phyloP scores from a whole-genome alignment of 352 stramenopile species.

The Pythium utonaiense region DNA sequence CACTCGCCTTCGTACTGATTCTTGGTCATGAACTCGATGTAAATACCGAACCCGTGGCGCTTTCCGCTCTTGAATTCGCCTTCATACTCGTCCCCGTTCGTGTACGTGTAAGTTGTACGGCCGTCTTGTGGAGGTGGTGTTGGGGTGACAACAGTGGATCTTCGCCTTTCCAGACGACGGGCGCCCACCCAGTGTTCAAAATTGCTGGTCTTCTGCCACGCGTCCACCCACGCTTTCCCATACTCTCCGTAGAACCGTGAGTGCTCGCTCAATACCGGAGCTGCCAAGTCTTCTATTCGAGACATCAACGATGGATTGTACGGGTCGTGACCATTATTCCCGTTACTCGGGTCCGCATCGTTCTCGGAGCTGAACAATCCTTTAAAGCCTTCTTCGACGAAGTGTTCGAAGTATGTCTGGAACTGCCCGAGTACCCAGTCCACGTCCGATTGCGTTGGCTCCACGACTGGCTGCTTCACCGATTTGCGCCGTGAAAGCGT shows the following conservation, averaged over 20 bases:
- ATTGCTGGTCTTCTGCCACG: constrained; percentile 65
- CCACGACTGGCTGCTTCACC: constrained; percentile 5
- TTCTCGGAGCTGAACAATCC: constrained; percentile 20
- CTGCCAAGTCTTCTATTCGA: constrained; percentile 50
- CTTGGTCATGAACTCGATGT: constrained; percentile 71
- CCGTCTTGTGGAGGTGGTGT: constrained; percentile 43
- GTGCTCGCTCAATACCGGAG: constrained; percentile 40
- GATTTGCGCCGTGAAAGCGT: constrained; percentile 14
- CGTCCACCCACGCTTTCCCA: constrained; percentile 49
- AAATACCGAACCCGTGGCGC: constrained; percentile 70
- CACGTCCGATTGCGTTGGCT: constrained; percentile 35
- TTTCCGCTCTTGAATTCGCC: constrained; percentile 61
- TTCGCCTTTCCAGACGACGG: constrained; percentile 28
- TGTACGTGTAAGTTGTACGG: constrained; percentile 45
- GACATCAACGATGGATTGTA: constrained; percentile 42
- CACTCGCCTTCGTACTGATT: constrained; percentile 80
- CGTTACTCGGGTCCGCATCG: background rate
- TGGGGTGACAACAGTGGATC: constrained; percentile 20
- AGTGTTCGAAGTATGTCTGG: constrained; percentile 58
- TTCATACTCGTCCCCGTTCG: constrained; percentile 78
- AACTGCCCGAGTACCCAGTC: constrained; percentile 64
- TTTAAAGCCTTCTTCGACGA: constrained; percentile 40
- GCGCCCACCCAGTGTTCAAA: constrained; percentile 47
- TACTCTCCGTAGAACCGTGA: constrained; percentile 52
- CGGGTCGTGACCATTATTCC: constrained; percentile 20